Base-by-base conservation (phyloP, 139 green algal species). In the Microglena sp. region DNA sequence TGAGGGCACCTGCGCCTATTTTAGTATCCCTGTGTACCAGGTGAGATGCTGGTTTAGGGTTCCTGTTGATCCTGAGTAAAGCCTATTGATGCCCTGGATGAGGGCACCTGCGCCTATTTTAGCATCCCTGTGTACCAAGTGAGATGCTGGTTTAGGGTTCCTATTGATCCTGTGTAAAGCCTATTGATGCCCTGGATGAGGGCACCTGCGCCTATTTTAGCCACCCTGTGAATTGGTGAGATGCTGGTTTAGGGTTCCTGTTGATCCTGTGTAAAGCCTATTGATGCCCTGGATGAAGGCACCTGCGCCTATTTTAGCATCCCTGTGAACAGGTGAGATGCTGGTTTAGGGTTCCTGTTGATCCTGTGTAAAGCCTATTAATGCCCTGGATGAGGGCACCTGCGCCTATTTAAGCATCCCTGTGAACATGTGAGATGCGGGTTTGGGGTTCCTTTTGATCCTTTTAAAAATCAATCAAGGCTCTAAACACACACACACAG, bases 281-380 rank as follows among this genome's bases (percentile, higher is more conserved):
- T 96, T n/a, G 67, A 95, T 73, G 83, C 86, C 0, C 55, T 96
- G 55, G 79, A 73, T n/a, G 89, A 96, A 55, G 90, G 90, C 34
- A 94, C 73, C 1, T 78, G 68, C 50, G 73, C 87, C 7, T 76
- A 94, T 69, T 67, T 74, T 0, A 82, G 87, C 33, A 77, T 93
- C 28, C 89, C 90, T 1, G 74, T 94, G 0, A 94, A 89, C 89
- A 92, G 78, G 82, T 87, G 6, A 24, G 58, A 21, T 15, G 4
- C 33, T 70, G 6, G 2, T 64, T 34, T 3, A 1, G 24, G 34
- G 31, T 24, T 5, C 26, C 26, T 56, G 21, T 5, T 3, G 40
- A 3, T 31, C 18, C 3, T 36, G 11, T 33, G 44, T 60, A 6
- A 44, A n/a, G 7, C 34, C 11, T 55, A 29, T 27, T 5, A 29